A percentile compares a stretch with the other conserved stretches of the same genome.
phyloP scores from a whole-genome alignment of 192 early-diverging fungal species.

The Backusella liffmaniae region DNA sequence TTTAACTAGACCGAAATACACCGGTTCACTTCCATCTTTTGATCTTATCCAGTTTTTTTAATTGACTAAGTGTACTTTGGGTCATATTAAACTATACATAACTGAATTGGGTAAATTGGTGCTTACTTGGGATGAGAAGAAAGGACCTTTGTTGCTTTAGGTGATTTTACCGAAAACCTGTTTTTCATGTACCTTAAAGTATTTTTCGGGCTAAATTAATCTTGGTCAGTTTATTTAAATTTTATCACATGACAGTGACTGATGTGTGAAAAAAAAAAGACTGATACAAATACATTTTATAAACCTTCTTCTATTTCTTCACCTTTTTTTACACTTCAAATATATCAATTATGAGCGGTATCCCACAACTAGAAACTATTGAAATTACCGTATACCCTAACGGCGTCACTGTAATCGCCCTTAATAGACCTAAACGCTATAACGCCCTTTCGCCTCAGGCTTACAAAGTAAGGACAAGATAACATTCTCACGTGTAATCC shows the following conservation, averaged over 20 bases:
- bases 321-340: neutral
- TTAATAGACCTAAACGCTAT: conserved; percentile 60
- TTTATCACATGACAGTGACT: neutral
- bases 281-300: neutral
- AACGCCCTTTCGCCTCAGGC: conserved; percentile 59
- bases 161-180: neutral
- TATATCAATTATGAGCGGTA: neutral
- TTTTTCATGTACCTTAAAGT: neutral
- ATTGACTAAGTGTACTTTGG: no score
- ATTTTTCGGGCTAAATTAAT: neutral
- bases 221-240: neutral
- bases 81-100: no score
- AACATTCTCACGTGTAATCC: neutral
- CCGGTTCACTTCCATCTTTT: no score
- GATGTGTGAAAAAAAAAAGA: neutral
- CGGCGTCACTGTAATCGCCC: conserved; percentile 61
- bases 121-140: neutral
- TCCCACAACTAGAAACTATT: conserved; percentile 44
- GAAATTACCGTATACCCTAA: conserved; percentile 39
- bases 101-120: neutral
- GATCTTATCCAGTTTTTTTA: no score
- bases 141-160: no score
- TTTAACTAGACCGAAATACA: no score
- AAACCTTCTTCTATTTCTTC: neutral
- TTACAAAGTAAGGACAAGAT: conserved; percentile 37